Percentiles rank a stretch among this genome's conserved stretches.
phyloP scores from a whole-genome alignment of 2,329 filamentous ascomycete species.

The Whalleya microplaca region DNA sequence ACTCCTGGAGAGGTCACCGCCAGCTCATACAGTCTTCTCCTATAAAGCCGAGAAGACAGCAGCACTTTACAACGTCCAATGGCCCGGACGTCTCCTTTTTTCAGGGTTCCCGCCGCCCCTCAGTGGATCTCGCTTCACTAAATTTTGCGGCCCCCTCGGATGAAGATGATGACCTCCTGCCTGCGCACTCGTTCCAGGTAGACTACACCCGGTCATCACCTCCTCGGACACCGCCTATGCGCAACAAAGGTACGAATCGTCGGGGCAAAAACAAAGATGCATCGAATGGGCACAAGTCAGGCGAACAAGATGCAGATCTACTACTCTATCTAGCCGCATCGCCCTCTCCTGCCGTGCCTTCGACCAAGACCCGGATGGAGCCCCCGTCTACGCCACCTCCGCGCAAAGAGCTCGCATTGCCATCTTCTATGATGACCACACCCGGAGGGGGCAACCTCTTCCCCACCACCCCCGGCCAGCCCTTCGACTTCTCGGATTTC shows the following conservation, averaged over 20 bases:
- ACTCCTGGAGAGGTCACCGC: slow-evolving; percentile 77
- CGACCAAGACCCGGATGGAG: slow-evolving; percentile 60
- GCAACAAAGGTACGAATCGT: slow-evolving; percentile 53
- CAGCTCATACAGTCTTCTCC: slow-evolving; percentile 86
- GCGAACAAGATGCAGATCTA: slow-evolving; percentile 80
- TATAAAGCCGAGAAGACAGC: slow-evolving; percentile 74
- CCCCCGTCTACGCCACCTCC: slow-evolving; percentile 78
- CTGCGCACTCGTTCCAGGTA: slow-evolving; percentile 72
- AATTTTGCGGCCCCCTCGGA: slow-evolving; percentile 69
- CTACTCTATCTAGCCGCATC: slow-evolving; percentile 87
- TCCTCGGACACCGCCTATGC: slow-evolving; percentile 78
- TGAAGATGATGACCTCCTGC: slow-evolving; percentile 82
- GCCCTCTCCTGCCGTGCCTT: slow-evolving; percentile 76
- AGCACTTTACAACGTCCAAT: slow-evolving; percentile 73
- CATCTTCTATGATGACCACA: slow-evolving; percentile 88
- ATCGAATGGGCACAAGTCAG: slow-evolving; percentile 58
- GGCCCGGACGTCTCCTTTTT: slow-evolving; percentile 80
- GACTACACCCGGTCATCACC: slow-evolving; percentile 76
- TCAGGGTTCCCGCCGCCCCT: slow-evolving; percentile 69
- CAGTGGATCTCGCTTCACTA: slow-evolving; percentile 63
- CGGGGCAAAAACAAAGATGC: slow-evolving; percentile 52
- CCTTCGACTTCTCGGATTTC: slow-evolving; percentile 94
- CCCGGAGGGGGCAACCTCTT: slow-evolving; percentile 72
- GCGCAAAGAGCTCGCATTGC: slow-evolving; percentile 70
- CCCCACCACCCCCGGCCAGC: slow-evolving; percentile 78